Evolutionary conservation across 2,329 filamentous ascomycete genomes (phyloP), one percentile per base, ranked within the genome.

Genomic region (Trichoderma harzianum): DNA sequence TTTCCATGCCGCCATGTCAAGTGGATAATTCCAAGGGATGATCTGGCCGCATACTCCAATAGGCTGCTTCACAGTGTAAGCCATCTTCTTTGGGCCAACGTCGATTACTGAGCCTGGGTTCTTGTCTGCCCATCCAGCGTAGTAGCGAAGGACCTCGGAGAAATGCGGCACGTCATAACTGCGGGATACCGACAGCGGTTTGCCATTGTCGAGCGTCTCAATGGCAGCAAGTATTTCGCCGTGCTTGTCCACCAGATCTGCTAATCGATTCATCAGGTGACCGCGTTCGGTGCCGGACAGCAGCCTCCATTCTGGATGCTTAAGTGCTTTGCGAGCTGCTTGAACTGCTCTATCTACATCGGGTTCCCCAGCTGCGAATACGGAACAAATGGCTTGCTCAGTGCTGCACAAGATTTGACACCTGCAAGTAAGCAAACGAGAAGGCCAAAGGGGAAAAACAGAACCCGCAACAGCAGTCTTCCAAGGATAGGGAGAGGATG

Each of bases 131-230:
- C 88, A 95, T 70, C 93, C 93, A 57, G 90, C 92, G 77, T 95
- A 95, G 82, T 95, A 95, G 76, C 89, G 90, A 69, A 90, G 83
- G 14, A 91, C 80, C 30, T 80, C 79, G 34, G 81, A 75, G 32
- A 84, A 79, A 71, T 86, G 83, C 26, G 80, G 77, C 10, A 94
- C 80, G 79, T 94, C 91, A 67, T 89, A 89, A 55, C 84, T 85
- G n/a, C 91, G 82, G 1, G 91, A 87, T 18, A 90, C 88, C 3
- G 84, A 81, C 80, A 92, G 93, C 5, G 92, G 90, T 80, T 95
- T 94, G 79, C 92, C 93, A 77, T 94, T 95, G 80, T 96, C 92
- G 86, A 93, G 91, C 0, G 92, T 91, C 82, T 96, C 92, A 61
- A 87, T 83, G 14, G 84, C 82, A 43, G 84, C 83, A 24, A 87